These are phyloP conservation scores for Phialophora expanda DNA, from an alignment of 2,329 filamentous ascomycete genomes.

Conservation along the genomic window DNA sequence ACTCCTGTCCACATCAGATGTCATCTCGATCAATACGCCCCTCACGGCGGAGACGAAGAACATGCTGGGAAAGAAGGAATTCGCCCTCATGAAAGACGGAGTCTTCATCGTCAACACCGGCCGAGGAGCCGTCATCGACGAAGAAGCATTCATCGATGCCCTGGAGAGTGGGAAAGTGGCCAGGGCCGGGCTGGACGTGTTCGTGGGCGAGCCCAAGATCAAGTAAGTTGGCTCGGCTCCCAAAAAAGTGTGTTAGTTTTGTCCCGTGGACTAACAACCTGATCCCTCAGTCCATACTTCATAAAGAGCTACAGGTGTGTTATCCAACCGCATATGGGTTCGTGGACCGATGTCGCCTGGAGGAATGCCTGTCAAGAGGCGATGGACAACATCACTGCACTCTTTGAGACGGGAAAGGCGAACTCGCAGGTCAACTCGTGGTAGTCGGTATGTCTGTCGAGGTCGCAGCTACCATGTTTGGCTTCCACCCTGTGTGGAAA, in stretches of 20 bases:
- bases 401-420: conserved; percentile 48
- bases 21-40: conserved; percentile 47
- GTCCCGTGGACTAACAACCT: not conserved
- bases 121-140: conserved; percentile 56
- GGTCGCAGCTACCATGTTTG: too few species aligned
- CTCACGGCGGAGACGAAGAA: conserved; percentile 41
- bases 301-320: not conserved
- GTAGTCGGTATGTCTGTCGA: too few species aligned
- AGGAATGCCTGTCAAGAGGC: conserved; percentile 49
- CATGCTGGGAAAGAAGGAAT: conserved; percentile 48
- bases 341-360: not conserved
- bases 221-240: not conserved
- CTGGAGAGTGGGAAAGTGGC: conserved; percentile 54
- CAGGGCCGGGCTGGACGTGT: conserved; percentile 50
- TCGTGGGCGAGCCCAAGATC: conserved; percentile 22
- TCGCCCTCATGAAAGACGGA: conserved; percentile 56
- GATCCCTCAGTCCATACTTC: not conserved
- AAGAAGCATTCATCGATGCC: conserved; percentile 54
- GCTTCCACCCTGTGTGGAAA: too few species aligned
- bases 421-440: conserved; percentile 44
- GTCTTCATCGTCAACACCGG: conserved; percentile 58
- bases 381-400: conserved; percentile 53
- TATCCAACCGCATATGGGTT: not conserved
- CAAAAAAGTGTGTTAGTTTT: not conserved
- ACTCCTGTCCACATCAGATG: conserved; percentile 43